Evolutionary conservation across 148 eudicot species (phyloP).

Genomic region (Silene uniflora): DNA sequence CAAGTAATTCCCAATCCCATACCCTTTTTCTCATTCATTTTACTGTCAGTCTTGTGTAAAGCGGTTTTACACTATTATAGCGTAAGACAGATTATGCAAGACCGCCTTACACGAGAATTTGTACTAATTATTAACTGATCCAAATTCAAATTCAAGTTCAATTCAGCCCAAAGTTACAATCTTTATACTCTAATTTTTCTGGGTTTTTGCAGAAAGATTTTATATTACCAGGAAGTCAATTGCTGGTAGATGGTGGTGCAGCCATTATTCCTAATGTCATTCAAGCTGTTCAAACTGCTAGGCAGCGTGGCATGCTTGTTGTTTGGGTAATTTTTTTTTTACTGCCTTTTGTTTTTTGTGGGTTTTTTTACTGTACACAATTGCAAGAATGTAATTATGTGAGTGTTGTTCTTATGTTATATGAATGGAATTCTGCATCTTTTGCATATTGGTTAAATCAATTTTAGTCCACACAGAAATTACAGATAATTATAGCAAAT

Average conservation of each 20-base stretch:
- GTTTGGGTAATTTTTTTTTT: conserved; percentile 54
- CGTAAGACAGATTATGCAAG: no score
- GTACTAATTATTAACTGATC: neutral
- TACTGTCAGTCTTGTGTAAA: neutral
- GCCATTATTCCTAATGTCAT: conserved; percentile 77
- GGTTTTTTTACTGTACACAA: no score
- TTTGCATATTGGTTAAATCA: neutral
- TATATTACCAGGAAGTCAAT: conserved; percentile 46
- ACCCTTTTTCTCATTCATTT: neutral
- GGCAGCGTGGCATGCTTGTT: conserved; percentile 70
- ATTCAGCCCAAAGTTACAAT: neutral
- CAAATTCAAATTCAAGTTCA: neutral
- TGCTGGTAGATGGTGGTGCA: conserved; percentile 62
- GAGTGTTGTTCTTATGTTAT: no score
- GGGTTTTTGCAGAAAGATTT: conserved; percentile 73
- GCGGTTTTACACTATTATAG: no score
- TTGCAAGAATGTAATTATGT: no score
- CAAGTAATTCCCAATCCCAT: conserved; percentile 39
- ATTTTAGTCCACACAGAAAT: no score
- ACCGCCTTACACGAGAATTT: no score
- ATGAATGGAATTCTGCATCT: neutral
- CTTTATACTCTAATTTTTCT: neutral
- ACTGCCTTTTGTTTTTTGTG: no score
- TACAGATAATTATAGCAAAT: neutral
- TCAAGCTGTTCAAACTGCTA: conserved; percentile 76